Base-by-base conservation (phyloP, 2,329 filamentous ascomycete genomes). In the Zalaria obscura region DNA sequence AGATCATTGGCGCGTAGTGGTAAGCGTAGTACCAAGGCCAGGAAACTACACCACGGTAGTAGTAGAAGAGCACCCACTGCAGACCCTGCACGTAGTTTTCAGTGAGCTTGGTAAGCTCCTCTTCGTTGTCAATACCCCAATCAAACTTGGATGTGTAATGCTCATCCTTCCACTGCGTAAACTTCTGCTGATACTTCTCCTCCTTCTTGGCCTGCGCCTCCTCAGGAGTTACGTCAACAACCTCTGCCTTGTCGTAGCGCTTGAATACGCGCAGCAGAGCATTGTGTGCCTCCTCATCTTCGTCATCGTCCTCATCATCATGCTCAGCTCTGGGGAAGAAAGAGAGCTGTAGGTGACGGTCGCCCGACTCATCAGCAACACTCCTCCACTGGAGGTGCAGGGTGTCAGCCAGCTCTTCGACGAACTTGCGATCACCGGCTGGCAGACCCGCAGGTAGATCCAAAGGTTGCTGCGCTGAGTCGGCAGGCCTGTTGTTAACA, bases 1-100 rank as follows among this genome's bases (percentile, higher is more conserved):
- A 93, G 43, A 95, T 98, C 76, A 96, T 86, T 1, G 91, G 91
- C 6, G 93, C 83, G 62, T 98, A 98, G 63, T 98, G 93, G 61
- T 94, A 98, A 46, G 73, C 72, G 62, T 95, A 98, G 65, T 84
- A 98, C 91, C 91, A 98, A 9, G 91, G 87, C 91, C 91, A 98
- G 8, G 89, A 96, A 10, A 86, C 91, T 45, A 98, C 91, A 47
- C 91, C 91, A 41, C 81, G 80, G 65, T 98, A 98, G 64, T 98
- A 98, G 67, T 98, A 98, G 62, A 82, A 95, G 39, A 98, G 69
- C 35, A 98, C 91, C 93, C 91, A 98, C 60, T 98, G 91, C 46
- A 98, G 67, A 46, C 91, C 91, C 63, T 98, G 85, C 5, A 98
- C 87, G 54, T 98, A 98, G 63, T 96, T 98, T 62, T 96, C 87